Conservation (phyloP, 495 filamentous ascomycete species). For the Hypoxylon lienhwacheense region DNA sequence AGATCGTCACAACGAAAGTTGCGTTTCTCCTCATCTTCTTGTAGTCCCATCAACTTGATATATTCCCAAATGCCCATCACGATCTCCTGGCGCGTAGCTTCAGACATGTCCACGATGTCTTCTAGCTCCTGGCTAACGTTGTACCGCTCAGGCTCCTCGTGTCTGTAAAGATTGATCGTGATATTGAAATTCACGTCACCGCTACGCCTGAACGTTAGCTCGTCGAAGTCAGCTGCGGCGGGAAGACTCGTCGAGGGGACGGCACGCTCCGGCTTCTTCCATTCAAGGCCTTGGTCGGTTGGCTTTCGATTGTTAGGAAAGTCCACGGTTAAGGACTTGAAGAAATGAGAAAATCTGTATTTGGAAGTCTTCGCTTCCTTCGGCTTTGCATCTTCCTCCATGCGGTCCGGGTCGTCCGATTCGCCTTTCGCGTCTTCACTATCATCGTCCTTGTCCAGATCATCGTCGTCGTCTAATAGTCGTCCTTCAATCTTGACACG, state of each 20-base stretch:
- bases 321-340: conserved; percentile 87
- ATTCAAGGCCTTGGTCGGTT: conserved; percentile 49
- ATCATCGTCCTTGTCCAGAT: conserved; percentile 61
- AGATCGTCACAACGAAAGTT: conserved; percentile 86
- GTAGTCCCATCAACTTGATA: conserved; percentile 78
- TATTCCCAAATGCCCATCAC: conserved; percentile 96
- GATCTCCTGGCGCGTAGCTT: conserved; percentile 82
- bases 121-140: conserved; percentile 75
- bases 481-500: conserved; percentile 91
- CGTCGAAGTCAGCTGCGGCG: conserved; percentile 78
- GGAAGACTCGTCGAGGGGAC: conserved; percentile 55
- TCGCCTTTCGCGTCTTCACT: conserved; percentile 50
- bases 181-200: conserved; percentile 92
- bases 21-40: conserved; percentile 92
- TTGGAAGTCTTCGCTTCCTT: conserved; percentile 47
- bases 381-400: conserved; percentile 61
- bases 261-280: conserved; percentile 60
- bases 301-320: conserved; percentile 66
- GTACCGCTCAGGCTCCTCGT: conserved; percentile 84
- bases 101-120: conserved; percentile 81
- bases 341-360: conserved; percentile 87
- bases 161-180: conserved; percentile 80
- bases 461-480: conserved; percentile 76
- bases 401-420: conserved; percentile 49
- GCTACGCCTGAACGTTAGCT: conserved; percentile 84